Evolutionary conservation across 768 basidiomycete species (phyloP).

Genomic region (Chalciporus piperatus): DNA sequence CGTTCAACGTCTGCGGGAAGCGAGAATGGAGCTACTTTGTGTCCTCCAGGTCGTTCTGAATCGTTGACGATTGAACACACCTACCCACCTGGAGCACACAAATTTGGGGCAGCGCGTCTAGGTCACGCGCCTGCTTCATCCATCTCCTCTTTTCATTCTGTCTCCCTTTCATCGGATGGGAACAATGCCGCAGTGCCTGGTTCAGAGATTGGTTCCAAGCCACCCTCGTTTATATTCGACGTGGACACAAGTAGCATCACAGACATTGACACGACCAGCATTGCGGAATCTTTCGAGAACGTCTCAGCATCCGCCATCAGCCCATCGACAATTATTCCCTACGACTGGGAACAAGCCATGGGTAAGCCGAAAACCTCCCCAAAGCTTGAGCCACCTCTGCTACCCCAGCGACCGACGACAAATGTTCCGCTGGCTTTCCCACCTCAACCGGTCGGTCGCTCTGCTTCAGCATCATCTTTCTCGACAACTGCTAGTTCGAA

Average conservation of each 20-base stretch:
- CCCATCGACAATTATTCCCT: constrained; percentile 45
- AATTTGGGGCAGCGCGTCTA: constrained; percentile 32
- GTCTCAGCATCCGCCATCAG: constrained; percentile 57
- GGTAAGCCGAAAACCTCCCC: constrained; percentile 30
- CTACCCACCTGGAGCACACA: constrained; percentile 45
- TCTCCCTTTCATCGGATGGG: constrained; percentile 71
- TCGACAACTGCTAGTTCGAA: constrained; percentile 36
- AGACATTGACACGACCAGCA: constrained; percentile 52
- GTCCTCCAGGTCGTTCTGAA: constrained; percentile 39
- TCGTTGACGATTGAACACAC: constrained; percentile 58
- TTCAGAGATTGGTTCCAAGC: constrained; percentile 26
- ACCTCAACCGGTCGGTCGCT: constrained; percentile 31
- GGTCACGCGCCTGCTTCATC: constrained; percentile 66
- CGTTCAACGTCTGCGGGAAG: constrained; percentile 12
- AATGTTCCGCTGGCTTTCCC: constrained; percentile 18
- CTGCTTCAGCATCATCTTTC: constrained; percentile 36
- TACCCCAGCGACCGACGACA: constrained; percentile 44
- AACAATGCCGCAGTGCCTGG: constrained; percentile 24
- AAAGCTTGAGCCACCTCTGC: constrained; percentile 39
- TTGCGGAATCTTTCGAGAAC: constrained; percentile 73
- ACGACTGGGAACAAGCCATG: constrained; percentile 52
- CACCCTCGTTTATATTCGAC: constrained; percentile 49
- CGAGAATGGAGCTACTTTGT: constrained; percentile 18
- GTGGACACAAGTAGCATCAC: constrained; percentile 29
- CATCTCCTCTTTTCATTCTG: constrained; percentile 80